Percentiles rank a stretch among this genome's conserved stretches.
Evolutionary conservation across 768 basidiomycete species (phyloP).

Genomic region (Pulveroboletus sp.): DNA sequence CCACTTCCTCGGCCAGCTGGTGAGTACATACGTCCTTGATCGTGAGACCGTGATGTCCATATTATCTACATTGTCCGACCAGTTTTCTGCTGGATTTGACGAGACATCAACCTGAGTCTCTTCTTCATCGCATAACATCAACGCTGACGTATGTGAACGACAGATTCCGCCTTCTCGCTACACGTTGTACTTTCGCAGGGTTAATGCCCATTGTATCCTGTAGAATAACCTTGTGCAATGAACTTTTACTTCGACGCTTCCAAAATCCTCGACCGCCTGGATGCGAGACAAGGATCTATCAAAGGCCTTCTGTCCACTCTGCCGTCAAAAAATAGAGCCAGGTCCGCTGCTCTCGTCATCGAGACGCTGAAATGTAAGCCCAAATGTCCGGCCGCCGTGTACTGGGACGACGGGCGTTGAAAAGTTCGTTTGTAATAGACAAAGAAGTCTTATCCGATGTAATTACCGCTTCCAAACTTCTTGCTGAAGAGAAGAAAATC

Average conservation of each 20-base stretch:
- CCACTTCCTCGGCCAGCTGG: not conserved
- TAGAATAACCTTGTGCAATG: slow-evolving; percentile 49
- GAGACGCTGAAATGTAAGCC: slow-evolving; percentile 91
- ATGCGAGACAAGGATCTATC: slow-evolving; percentile 88
- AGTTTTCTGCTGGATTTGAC: slow-evolving; percentile 46
- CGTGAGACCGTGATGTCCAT: slow-evolving; percentile 47
- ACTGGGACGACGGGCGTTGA: slow-evolving; percentile 6
- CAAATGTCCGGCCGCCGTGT: not conserved
- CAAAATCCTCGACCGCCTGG: slow-evolving; percentile 76
- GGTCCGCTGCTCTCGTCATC: slow-evolving; percentile 83
- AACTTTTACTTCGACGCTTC: slow-evolving; percentile 96
- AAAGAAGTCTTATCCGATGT: slow-evolving; percentile 70
- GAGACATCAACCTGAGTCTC: slow-evolving; percentile 37
- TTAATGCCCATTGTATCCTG: slow-evolving; percentile 25
- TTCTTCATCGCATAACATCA: slow-evolving; percentile 6
- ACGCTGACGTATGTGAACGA: slow-evolving; percentile 28
- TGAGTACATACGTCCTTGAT: slow-evolving; percentile 16
- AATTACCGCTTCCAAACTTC: slow-evolving; percentile 60
- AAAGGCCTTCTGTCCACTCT: slow-evolving; percentile 76
- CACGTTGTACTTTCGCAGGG: slow-evolving; percentile 23
- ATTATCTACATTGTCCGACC: slow-evolving; percentile 95
- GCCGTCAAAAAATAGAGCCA: slow-evolving; percentile 69
- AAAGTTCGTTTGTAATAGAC: slow-evolving; percentile 43
- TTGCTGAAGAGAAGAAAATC: slow-evolving; percentile 72
- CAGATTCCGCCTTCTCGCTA: slow-evolving; percentile 13